Evolutionary conservation across 148 eudicot species (phyloP).

Genomic region (Nepenthes gracilis): DNA sequence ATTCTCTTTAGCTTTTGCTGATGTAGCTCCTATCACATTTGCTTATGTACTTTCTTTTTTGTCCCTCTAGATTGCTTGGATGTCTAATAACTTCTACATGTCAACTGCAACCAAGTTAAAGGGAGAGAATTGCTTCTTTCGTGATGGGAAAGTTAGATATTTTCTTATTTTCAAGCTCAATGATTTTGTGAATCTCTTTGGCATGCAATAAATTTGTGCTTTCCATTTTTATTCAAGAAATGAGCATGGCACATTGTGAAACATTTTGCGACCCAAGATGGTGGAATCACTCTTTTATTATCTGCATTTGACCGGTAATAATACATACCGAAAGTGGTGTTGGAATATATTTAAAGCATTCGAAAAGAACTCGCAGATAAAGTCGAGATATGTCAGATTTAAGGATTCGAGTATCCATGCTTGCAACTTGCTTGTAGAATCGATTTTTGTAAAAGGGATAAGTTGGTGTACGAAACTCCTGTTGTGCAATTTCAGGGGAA

Average conservation of each 20-base stretch:
- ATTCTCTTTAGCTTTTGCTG: too few relatives aligned
- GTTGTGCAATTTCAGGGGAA: not conserved
- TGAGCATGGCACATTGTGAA: constrained; percentile 98
- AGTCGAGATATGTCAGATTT: constrained; percentile 92
- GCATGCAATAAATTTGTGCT: not conserved
- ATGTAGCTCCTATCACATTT: not conserved
- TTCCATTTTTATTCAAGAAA: constrained; percentile 40
- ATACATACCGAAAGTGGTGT: constrained; percentile 99
- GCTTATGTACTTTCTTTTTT: not conserved
- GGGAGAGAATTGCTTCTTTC: constrained; percentile 91
- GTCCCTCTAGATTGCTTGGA: constrained; percentile 77
- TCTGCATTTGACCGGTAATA: constrained; percentile 94
- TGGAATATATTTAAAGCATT: constrained; percentile 99
- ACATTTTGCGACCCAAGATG: constrained; percentile 95
- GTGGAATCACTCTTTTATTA: constrained; percentile 92
- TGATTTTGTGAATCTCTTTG: not conserved
- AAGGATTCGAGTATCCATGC: constrained; percentile 68
- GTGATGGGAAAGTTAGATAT: constrained; percentile 60
- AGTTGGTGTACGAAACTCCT: not conserved
- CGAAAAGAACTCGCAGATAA: constrained; percentile 87
- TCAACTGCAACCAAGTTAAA: constrained; percentile 95
- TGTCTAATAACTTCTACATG: constrained; percentile 95
- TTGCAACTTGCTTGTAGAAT: not conserved
- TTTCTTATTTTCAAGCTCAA: not conserved
- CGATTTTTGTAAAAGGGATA: not conserved